Percentiles rank a stretch among this genome's conserved stretches.
Conservation (phyloP, 169 alveolate genomes). For the Eimeria necatrix region DNA sequence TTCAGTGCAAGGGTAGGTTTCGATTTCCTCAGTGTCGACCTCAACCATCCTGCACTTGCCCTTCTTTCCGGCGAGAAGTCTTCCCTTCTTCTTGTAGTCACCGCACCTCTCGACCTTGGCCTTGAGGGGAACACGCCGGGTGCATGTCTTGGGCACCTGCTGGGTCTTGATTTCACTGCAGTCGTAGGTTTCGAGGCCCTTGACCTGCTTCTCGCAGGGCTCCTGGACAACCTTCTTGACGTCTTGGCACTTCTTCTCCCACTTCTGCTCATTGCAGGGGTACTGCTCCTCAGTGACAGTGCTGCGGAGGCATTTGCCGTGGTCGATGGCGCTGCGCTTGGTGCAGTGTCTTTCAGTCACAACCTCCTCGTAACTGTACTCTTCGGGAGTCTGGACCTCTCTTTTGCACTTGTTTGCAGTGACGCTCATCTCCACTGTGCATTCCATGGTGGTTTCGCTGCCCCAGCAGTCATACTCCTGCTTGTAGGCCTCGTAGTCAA, state of each 20-base stretch:
- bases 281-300: slow-evolving; percentile 69
- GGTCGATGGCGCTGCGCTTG: slow-evolving; percentile 44
- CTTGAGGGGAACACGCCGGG: slow-evolving; percentile 73
- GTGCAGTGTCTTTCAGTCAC: slow-evolving; percentile 76
- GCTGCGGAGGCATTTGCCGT: slow-evolving; percentile 76
- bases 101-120: slow-evolving; percentile 58
- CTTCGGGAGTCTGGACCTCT: slow-evolving; percentile 75
- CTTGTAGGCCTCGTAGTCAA: slow-evolving; percentile 54
- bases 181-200: slow-evolving; percentile 73
- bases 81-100: slow-evolving; percentile 51
- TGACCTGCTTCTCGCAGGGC: slow-evolving; percentile 65
- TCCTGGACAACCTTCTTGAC: slow-evolving; percentile 64
- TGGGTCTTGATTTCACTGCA: slow-evolving; percentile 77
- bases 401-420: slow-evolving; percentile 70
- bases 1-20: slow-evolving; percentile 79
- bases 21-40: slow-evolving; percentile 72
- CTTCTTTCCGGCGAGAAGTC: slow-evolving; percentile 78
- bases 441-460: slow-evolving; percentile 72
- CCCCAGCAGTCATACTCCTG: slow-evolving; percentile 80
- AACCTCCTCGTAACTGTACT: slow-evolving; percentile 70
- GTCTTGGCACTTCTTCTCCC: slow-evolving; percentile 71
- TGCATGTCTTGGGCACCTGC: slow-evolving; percentile 77
- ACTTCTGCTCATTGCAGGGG: slow-evolving; percentile 76
- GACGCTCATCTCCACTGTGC: slow-evolving; percentile 72
- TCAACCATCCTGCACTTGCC: slow-evolving; percentile 69